Evolutionary conservation across 139 green algal species (phyloP).

Genomic region (Asterochloris erici): DNA sequence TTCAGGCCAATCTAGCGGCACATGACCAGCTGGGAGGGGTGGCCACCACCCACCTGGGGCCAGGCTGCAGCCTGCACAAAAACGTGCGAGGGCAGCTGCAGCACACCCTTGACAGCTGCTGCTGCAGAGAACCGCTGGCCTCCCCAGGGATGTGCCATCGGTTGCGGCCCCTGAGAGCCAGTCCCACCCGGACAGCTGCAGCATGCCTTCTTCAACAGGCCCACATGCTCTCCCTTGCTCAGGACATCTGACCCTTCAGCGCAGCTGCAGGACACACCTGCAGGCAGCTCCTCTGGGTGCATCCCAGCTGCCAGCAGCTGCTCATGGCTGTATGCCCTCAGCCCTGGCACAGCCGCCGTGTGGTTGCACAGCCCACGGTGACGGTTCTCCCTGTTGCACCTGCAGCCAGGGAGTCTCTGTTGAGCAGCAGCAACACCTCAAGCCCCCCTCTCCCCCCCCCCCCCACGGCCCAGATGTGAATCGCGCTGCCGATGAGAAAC

Average conservation of each 20-base stretch:
- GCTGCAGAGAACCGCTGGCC: no score
- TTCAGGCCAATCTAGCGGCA: not conserved
- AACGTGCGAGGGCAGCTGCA: not conserved
- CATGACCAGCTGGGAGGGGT: not conserved
- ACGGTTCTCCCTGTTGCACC: slow-evolving; percentile 35
- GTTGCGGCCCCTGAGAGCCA: no score
- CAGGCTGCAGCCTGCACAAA: not conserved
- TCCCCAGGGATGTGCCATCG: no score
- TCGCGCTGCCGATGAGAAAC: no score
- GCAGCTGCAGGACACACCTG: not conserved
- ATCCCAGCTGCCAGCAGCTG: not conserved
- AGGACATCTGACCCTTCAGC: no score
- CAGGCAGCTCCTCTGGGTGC: not conserved
- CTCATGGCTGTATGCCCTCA: slow-evolving; percentile 4
- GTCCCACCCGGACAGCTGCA: no score
- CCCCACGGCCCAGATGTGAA: no score
- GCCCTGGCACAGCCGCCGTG: slow-evolving; percentile 26
- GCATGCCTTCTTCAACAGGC: no score
- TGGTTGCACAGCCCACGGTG: slow-evolving; percentile 39
- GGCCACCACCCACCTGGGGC: no score
- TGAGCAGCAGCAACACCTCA: not conserved
- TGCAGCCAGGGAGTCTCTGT: slow-evolving; percentile 1
- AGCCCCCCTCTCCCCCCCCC: no score
- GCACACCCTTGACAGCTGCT: not conserved
- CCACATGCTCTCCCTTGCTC: no score